These are phyloP conservation scores for Penicillium sp. DNA, from an alignment of 2,329 filamentous ascomycete species.

Conservation along the genomic window DNA sequence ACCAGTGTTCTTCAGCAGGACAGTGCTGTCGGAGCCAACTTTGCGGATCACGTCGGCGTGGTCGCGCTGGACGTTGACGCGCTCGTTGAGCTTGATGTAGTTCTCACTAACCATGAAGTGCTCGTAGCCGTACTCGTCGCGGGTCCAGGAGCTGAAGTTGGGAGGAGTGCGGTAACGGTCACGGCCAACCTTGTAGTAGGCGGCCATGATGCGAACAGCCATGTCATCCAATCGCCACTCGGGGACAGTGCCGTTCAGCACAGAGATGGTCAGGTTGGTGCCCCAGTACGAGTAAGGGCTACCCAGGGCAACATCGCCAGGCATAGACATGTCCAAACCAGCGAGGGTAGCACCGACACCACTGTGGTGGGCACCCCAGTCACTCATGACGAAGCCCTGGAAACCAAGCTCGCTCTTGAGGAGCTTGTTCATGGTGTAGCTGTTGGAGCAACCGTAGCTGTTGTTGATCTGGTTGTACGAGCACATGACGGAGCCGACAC, in stretches of 20 bases:
- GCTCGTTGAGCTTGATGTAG: conserved; percentile 65
- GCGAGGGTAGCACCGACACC: conserved; percentile 62
- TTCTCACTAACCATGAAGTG: conserved; percentile 61
- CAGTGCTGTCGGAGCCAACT: conserved; percentile 72
- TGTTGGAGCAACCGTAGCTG: conserved; percentile 64
- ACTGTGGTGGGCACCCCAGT: conserved; percentile 74
- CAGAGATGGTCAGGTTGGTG: conserved; percentile 76
- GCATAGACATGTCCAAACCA: conserved; percentile 79
- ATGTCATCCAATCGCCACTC: conserved; percentile 88
- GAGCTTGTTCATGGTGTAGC: conserved; percentile 56
- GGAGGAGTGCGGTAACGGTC: conserved; percentile 52
- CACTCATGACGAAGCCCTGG: conserved; percentile 63
- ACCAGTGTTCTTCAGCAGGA: conserved; percentile 81
- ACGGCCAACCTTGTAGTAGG: conserved; percentile 61
- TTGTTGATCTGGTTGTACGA: conserved; percentile 69
- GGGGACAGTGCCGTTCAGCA: conserved; percentile 84
- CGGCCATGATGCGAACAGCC: conserved; percentile 71
- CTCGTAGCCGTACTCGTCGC: conserved; percentile 66
- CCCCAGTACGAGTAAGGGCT: conserved; percentile 74
- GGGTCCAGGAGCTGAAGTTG: conserved; percentile 87
- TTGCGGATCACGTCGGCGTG: conserved; percentile 71
- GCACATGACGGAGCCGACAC: conserved; percentile 66
- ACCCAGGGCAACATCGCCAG: conserved; percentile 74
- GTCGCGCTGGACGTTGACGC: conserved; percentile 75
- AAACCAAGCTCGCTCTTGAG: conserved; percentile 73